Evolutionary conservation across 2,329 filamentous ascomycete genomes (phyloP), one percentile per base, ranked within the genome.

Genomic region (Camillea tinctor): DNA sequence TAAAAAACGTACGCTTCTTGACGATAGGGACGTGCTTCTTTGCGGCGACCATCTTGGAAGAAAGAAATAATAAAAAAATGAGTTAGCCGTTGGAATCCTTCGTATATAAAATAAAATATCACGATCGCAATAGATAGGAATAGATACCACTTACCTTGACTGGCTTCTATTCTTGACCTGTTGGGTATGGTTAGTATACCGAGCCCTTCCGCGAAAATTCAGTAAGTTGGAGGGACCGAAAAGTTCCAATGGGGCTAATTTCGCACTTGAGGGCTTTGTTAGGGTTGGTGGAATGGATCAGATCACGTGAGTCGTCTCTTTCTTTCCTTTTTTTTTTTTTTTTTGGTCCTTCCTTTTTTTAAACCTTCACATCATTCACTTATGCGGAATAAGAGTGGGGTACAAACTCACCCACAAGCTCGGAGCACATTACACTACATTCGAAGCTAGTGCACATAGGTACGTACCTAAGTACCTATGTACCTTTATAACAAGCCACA

Each of bases 1-100:
- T 30, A 30, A 11, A 30, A 26, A 76, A 93, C 92, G 79, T 94
- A 96, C 93, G 93, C 93, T 99, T 99, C 92, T 99, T 99, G 79
- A 99, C 92, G 88, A 99, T 99, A 77, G 93, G 90, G 79, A 98
- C 88, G 84, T 98, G 95, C 88, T 96, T 96, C 91, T 96, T 96
- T 83, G 94, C 91, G 90, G 93, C 88, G 87, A 94, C 93, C 95
- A 98, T 98, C 93, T 94, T 77, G 65, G 58, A 63, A 5, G 49
- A 66, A n/a, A 54, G 53, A 54, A 6, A 50, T 15, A 50, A 50
- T 52, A 44, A 30, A 30, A 9, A 30, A 11, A 9, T 11, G 4
- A 4, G 26, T 30, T 11, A 30, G 26, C 7, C 26, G 13, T 9
- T 30, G 26, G 7, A 30, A 30, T 30, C 26, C 13, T 30, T 30